phyloP scores from a whole-genome alignment of 2,329 filamentous ascomycete species.

The Incumbomyces lentus region DNA sequence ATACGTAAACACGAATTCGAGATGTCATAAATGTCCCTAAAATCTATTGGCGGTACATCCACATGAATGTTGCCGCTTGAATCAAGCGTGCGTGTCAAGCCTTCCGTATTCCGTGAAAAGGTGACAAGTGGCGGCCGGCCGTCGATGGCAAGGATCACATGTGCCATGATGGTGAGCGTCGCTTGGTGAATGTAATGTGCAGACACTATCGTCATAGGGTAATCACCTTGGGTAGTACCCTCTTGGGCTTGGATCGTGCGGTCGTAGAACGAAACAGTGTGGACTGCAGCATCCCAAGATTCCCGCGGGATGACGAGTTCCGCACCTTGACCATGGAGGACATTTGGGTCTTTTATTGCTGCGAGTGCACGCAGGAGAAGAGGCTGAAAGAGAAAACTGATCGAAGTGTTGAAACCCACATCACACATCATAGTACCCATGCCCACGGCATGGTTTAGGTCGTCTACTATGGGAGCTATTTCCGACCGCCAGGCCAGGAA shows the following conservation, averaged over 20 bases:
- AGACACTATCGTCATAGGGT: constrained; percentile 25
- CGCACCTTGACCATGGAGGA: background rate
- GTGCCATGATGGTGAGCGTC: constrained; percentile 24
- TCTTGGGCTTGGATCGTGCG: constrained; percentile 24
- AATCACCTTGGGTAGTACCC: constrained; percentile 21
- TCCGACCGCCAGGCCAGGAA: constrained; percentile 21
- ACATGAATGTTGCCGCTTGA: background rate
- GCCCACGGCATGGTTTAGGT: constrained; percentile 13
- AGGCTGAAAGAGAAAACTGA: constrained; percentile 27
- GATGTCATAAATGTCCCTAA: constrained; percentile 20
- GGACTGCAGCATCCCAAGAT: constrained; percentile 23
- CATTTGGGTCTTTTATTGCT: constrained; percentile 15
- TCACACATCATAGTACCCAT: constrained; percentile 25
- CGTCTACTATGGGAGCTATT: constrained; percentile 10
- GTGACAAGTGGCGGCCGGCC: constrained; percentile 19
- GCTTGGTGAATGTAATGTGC: constrained; percentile 27
- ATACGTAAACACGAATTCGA: constrained; percentile 20
- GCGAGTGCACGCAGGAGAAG: constrained; percentile 21
- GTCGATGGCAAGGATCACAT: constrained; percentile 24
- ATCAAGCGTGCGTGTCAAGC: background rate
- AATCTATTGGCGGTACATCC: constrained; percentile 19
- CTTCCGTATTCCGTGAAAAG: constrained; percentile 14
- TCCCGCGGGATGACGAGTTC: constrained; percentile 21
- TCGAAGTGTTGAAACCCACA: constrained; percentile 25
- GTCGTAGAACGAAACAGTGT: constrained; percentile 24